Evolutionary conservation across 306 rosid genomes (phyloP), one percentile per base, ranked within the genome.

Genomic region (Pyrus pyrifolia): DNA sequence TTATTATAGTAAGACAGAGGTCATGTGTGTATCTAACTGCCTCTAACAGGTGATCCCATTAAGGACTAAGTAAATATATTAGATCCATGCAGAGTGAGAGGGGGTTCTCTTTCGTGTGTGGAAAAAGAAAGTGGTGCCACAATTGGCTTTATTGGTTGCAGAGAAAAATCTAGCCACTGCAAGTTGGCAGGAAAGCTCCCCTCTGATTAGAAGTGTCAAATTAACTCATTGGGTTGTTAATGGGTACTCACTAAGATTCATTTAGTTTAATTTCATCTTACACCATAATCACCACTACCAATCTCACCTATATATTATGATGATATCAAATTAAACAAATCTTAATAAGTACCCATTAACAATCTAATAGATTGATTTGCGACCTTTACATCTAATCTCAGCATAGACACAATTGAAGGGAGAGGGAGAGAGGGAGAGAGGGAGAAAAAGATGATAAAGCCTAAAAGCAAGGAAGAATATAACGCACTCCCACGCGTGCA

Each of bases 401-500:
- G 73, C 89, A 89, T 69, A 67, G 78, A 76, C 66, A 71, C 51
- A 82, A 18, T 38, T 59, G 19, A 67, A 40, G 62, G 73, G 23
- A 23, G 23, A 23, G 23, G 23, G 23, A 23, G 85, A 80, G 31
- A 73, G 81, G 68, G n/a, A 51, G 83, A 73, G 74, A 74, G 74
- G 19, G 73, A 46, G 13, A 19, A 81, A 88, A 93, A 84, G 97
- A 33, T 82, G 82, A 78, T 91, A 93, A 94, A 94, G 98, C 89
- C 96, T 87, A 91, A 94, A 90, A 89, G 79, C 78, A n/a, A 80
- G 96, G 97, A 88, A 93, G 98, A 94, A 94, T 89, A 86, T 90
- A 88, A 88, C 97, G 98, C 98, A 94, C 98, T 94, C 86, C 95
- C 96, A 91, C 83, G 96, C 87, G 83, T 87, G 82, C 89, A 81